A percentile compares a stretch with the other conserved stretches of the same genome.
Conservation (phyloP, 768 basidiomycete genomes). For the Glaciozyma martinii region DNA sequence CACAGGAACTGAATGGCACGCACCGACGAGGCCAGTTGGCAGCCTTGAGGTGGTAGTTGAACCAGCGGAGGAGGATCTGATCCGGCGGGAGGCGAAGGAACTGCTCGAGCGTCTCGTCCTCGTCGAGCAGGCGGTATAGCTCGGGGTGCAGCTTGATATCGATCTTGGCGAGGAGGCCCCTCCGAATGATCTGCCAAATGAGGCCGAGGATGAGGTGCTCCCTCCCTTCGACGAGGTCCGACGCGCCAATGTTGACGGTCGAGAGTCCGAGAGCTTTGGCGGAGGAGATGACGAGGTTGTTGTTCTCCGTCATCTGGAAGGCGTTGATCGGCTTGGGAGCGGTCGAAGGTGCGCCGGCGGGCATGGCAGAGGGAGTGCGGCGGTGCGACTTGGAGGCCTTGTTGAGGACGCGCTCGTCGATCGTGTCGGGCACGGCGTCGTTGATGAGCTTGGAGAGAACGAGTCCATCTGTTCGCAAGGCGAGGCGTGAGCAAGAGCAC, state of each 20-base stretch:
- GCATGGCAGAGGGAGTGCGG: slow-evolving; percentile 29
- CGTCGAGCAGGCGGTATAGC: slow-evolving; percentile 87
- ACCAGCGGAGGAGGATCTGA: slow-evolving; percentile 96
- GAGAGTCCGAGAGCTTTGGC: slow-evolving; percentile 97
- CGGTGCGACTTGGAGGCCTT: slow-evolving; percentile 54
- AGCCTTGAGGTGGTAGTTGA: slow-evolving; percentile 95
- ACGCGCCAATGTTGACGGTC: slow-evolving; percentile 94
- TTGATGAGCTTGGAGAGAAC: slow-evolving; percentile 98
- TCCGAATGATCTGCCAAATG: slow-evolving; percentile 96
- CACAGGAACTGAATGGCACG: slow-evolving; percentile 14
- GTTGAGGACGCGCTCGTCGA: slow-evolving; percentile 96
- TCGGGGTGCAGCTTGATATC: slow-evolving; percentile 98
- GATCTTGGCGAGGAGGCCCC: slow-evolving; percentile 84
- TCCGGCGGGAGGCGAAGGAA: slow-evolving; percentile 87
- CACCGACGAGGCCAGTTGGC: slow-evolving; percentile 84
- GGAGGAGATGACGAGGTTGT: slow-evolving; percentile 98
- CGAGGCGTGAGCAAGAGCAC: neutral
- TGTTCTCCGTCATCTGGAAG: slow-evolving; percentile 99
- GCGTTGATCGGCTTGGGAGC: slow-evolving; percentile 57
- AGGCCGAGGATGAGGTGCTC: slow-evolving; percentile 95
- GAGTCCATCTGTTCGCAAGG: slow-evolving; percentile 58
- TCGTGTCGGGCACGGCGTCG: slow-evolving; percentile 98
- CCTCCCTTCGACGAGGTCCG: slow-evolving; percentile 81
- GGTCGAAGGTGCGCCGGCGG: slow-evolving; percentile 8
- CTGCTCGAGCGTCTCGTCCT: slow-evolving; percentile 94